These are phyloP conservation scores for Solanum corneliomulleri DNA, from an alignment of 257 asterid species.

Conservation along the genomic window DNA sequence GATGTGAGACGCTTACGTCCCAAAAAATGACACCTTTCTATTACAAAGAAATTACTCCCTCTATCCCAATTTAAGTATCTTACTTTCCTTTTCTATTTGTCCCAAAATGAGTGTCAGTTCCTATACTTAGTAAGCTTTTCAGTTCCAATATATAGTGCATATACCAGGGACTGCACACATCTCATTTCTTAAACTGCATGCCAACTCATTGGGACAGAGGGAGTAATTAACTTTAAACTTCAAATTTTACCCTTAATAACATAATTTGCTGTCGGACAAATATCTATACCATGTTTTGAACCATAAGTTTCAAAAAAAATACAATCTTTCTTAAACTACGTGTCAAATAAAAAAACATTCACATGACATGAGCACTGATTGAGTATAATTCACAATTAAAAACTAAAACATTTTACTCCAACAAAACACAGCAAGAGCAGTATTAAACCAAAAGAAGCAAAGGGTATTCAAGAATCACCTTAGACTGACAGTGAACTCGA, in stretches of 20 bases:
- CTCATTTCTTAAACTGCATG: background rate
- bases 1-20: background rate
- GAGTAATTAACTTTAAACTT: background rate
- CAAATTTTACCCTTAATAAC: background rate
- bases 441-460: background rate
- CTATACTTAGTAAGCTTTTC: background rate
- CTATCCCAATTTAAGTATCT: background rate
- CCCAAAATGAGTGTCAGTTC: background rate
- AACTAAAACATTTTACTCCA: background rate
- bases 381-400: background rate
- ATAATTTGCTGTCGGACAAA: background rate
- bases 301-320: background rate
- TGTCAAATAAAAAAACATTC: background rate
- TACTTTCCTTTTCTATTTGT: background rate
- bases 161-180: background rate
- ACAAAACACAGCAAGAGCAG: background rate
- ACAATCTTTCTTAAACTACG: background rate
- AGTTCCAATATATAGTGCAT: background rate
- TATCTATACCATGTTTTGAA: background rate
- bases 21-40: background rate
- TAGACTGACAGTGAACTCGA: constrained; percentile 40
- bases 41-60: background rate
- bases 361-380: background rate
- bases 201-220: background rate
- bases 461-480: constrained; percentile 15